Conservation (phyloP, 306 rosid species). For the Luffa aegyptiaca region DNA sequence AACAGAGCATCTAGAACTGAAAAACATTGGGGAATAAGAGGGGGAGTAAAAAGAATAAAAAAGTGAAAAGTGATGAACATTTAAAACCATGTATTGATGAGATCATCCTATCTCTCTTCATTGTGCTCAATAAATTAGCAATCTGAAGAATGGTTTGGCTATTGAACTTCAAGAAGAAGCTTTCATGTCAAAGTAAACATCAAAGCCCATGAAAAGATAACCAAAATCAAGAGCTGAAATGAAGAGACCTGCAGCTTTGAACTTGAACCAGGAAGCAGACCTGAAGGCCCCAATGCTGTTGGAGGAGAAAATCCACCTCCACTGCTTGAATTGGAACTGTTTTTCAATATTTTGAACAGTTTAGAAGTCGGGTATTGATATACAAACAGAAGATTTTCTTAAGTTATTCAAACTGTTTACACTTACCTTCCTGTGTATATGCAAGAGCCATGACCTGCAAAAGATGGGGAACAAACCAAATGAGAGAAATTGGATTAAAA, state of each 20-base stretch:
- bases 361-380: not conserved
- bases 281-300: constrained; percentile 35
- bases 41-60: not conserved
- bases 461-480: not conserved
- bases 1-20: not conserved
- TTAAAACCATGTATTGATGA: not conserved
- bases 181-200: constrained; percentile 28
- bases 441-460: constrained; percentile 84
- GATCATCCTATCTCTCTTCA: not conserved
- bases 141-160: constrained; percentile 4
- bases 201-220: constrained; percentile 16
- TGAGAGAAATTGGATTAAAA: not conserved
- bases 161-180: not conserved
- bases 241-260: constrained; percentile 26
- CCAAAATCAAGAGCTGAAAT: constrained; percentile 31
- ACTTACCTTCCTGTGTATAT: constrained; percentile 73
- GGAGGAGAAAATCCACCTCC: constrained; percentile 33
- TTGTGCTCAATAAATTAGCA: constrained; percentile 4
- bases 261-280: constrained; percentile 33
- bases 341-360: constrained; percentile 7
- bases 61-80: not conserved
- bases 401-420: not conserved
- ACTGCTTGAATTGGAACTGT: constrained; percentile 50
- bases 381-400: not conserved
- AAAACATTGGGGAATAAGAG: not conserved